A percentile compares a stretch with the other conserved stretches of the same genome.
Evolutionary conservation across 176 grass and related monocot species (phyloP).

Genomic region (Phoenix roebelenii): DNA sequence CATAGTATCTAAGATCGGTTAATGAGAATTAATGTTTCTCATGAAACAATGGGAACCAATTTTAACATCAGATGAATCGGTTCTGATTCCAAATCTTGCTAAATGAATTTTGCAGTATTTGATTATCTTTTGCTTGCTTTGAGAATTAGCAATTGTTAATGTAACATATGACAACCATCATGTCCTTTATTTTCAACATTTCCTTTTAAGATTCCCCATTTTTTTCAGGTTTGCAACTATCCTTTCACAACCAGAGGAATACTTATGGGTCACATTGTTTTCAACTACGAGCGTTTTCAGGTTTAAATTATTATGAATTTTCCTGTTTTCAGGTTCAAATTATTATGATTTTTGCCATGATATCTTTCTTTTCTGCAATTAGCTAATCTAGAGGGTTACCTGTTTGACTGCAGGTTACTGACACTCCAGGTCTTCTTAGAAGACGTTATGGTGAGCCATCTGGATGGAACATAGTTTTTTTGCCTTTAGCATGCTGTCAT

Average conservation of each 20-base stretch:
- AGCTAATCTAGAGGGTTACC: neutral
- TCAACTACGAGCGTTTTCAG: conserved; percentile 89
- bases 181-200: neutral
- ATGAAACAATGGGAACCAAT: too few relatives aligned
- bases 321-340: conserved; percentile 63
- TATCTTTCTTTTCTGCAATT: too few relatives aligned
- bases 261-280: conserved; percentile 96
- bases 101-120: too few relatives aligned
- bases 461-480: neutral
- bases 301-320: conserved; percentile 13
- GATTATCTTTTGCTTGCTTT: too few relatives aligned
- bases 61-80: too few relatives aligned
- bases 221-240: conserved; percentile 81
- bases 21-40: too few relatives aligned
- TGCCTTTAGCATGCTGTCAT: too few relatives aligned
- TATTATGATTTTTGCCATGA: too few relatives aligned
- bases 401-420: conserved; percentile 67
- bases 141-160: too few relatives aligned
- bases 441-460: conserved; percentile 63
- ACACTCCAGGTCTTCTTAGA: conserved; percentile 83
- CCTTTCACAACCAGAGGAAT: conserved; percentile 96
- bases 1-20: too few relatives aligned
- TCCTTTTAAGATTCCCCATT: conserved; percentile 8
- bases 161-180: neutral
- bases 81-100: too few relatives aligned